Evolutionary conservation across 1,284 basidiomycete genomes (phyloP), one percentile per base, ranked within the genome.

Genomic region (Boletus sp.): DNA sequence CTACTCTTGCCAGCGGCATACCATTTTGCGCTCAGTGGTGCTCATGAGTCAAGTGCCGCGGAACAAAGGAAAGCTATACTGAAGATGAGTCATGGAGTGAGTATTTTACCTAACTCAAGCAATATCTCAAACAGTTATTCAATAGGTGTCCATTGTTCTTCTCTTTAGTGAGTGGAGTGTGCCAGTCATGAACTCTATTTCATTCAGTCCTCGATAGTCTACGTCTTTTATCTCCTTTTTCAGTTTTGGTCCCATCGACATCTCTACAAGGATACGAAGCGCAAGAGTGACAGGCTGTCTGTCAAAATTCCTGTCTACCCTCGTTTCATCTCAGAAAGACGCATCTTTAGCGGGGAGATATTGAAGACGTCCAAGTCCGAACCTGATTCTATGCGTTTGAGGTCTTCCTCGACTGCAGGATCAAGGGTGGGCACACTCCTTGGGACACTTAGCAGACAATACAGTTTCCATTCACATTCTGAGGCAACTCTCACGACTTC

Each of bases 191-290:
- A 23, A 47, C 9, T 44, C n/a, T 29, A 19, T 29, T 46, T 57
- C 12, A 42, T 44, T 50, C 23, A 53, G 1, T 22, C 23, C 33
- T 44, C 16, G 16, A 33, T 27, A 86, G 84, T 85, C 49, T 91
- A 93, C 62, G 58, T 72, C 16, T 76, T 80, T 16, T 93, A 91
- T 64, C 76, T 94, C 27, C 59, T 91, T 41, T 95, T 94, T 70
- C 91, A 94, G 62, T 77, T 94, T 26, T 93, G 82, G 76, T 91
- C 91, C 0, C 92, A 95, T 65, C 79, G 81, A 16, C 79, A 91
- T 57, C 76, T 94, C 9, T 94, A 89, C 68, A 71, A 78, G 43
- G 84, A 88, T 50, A 66, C 65, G 34, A 69, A 69, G 49, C 70
- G 70, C 54, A 76, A 70, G 52, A 79, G 74, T 55, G 57, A 65